These are phyloP conservation scores for Cutaneotrichosporon dermatis DNA, from an alignment of 1,284 basidiomycete genomes.

Conservation along the genomic window DNA sequence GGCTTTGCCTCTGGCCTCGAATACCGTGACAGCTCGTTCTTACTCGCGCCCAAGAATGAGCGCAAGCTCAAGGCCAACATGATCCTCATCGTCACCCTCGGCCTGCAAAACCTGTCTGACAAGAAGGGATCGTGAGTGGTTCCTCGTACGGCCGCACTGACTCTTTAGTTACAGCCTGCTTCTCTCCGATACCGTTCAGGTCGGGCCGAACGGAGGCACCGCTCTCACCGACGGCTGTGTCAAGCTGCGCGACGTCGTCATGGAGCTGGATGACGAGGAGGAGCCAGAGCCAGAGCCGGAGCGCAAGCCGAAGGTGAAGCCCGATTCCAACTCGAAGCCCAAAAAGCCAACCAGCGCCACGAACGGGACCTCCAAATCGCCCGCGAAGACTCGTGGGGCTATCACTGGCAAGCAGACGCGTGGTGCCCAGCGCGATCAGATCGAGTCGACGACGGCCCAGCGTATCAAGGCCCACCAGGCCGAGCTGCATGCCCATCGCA, in stretches of 20 bases:
- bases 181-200: conserved; percentile 80
- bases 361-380: conserved; percentile 31
- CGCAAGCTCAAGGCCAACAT: conserved; percentile 71
- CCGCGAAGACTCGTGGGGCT: conserved; percentile 45
- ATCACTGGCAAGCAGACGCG: conserved; percentile 74
- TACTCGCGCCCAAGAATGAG: conserved; percentile 74
- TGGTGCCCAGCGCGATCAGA: conserved; percentile 68
- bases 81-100: conserved; percentile 78
- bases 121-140: conserved; percentile 53
- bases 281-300: conserved; percentile 52
- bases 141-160: background rate
- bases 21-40: conserved; percentile 83
- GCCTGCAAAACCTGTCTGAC: conserved; percentile 76
- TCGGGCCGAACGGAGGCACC: conserved; percentile 64
- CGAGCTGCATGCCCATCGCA: conserved; percentile 73
- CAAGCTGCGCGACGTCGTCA: conserved; percentile 77
- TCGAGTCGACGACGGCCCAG: conserved; percentile 62
- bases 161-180: conserved; percentile 67
- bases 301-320: conserved; percentile 50
- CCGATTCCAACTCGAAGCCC: conserved; percentile 44
- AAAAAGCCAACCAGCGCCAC: conserved; percentile 62
- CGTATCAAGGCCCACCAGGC: conserved; percentile 82
- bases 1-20: conserved; percentile 92
- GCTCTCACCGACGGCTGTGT: conserved; percentile 81
- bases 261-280: conserved; percentile 60